A percentile compares a stretch with the other conserved stretches of the same genome.
Evolutionary conservation across 768 basidiomycete species (phyloP).

Genomic region (Bullera alba): DNA sequence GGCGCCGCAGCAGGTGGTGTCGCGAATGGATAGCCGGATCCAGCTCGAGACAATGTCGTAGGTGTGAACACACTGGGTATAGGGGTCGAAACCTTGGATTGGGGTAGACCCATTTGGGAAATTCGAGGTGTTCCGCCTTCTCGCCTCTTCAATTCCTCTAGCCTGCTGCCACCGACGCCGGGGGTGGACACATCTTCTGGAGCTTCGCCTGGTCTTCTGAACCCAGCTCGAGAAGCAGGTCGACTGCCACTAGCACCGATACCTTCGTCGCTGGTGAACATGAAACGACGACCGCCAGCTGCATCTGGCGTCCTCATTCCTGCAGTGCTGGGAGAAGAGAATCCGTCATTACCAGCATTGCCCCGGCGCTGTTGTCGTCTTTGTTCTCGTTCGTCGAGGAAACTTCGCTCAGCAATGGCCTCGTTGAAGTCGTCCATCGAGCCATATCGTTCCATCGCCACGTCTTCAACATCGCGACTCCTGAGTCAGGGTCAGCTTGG

Average conservation of each 20-base stretch:
- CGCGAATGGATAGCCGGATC: constrained; percentile 31
- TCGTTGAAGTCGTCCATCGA: constrained; percentile 78
- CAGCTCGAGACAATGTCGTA: constrained; percentile 12
- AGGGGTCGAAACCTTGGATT: constrained; percentile 55
- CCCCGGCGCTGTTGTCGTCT: constrained; percentile 50
- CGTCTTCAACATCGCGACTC: constrained; percentile 48
- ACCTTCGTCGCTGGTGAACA: constrained; percentile 45
- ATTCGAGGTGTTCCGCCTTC: constrained; percentile 17
- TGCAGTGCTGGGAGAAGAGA: constrained; percentile 24
- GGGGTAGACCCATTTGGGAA: constrained; percentile 4
- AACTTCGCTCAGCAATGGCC: constrained; percentile 73
- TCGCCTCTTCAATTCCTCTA: constrained; percentile 24
- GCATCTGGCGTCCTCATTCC: constrained; percentile 40
- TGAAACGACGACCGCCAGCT: constrained; percentile 49
- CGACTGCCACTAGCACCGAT: constrained; percentile 41
- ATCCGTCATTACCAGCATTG: constrained; percentile 45
- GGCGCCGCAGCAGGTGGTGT: constrained; percentile 1
- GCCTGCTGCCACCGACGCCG: constrained; percentile 8
- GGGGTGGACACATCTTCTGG: constrained; percentile 10
- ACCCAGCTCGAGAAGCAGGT: constrained; percentile 81
- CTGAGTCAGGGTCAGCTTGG: constrained; percentile 12
- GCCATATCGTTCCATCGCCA: constrained; percentile 83
- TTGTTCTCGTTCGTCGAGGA: constrained; percentile 74
- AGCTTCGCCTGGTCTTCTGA: constrained; percentile 68
- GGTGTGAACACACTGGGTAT: constrained; percentile 89